Base-by-base conservation (phyloP, 345 rosid genomes). In the Leavenworthia alabamica region DNA sequence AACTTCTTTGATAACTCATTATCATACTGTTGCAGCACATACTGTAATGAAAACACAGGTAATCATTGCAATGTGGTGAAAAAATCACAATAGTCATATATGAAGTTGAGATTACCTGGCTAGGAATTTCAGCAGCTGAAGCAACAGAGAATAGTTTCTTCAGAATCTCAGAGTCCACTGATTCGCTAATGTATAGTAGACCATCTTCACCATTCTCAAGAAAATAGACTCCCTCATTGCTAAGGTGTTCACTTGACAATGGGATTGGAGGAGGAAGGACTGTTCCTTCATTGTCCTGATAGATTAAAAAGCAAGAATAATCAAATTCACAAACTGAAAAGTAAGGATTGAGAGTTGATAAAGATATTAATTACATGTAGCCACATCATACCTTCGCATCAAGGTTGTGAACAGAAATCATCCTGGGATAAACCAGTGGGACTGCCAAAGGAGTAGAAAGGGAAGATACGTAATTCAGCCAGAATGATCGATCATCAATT, bases 181-280 rank as follows among this genome's bases (percentile, higher is more conserved):
- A 78, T 68, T 61, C 79, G 53, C 99, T 94, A 16, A 85, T 62
- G 74, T 85, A 93, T 66, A 89, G 80, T 55, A 86, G 71, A 60
- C 84, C 86, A 75, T 93, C 97, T 29, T 80, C 88, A 50, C 99
- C 97, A 50, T 87, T 89, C 73, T 93, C 99, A 61, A 93, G 92
- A 75, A 93, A 85, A 82, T 87, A 93, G 14, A 89, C 80, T 74
- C 97, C 99, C 52, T 79, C 88, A 47, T 87, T 93, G 17, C 79
- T 83, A 55, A 93, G 71, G 32, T 86, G 80, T 64, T 93, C 99
- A 52, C 97, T 93, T 46, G 91, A 75, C 66, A 93, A 96, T 22
- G 97, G 97, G 63, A 93, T 80, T 52, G 79, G 52, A 46, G 84
- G 35, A 42, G 97, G 96, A 60, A 89, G 62, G 35, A 67, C 41